Base-by-base conservation (phyloP, 2,329 filamentous ascomycete genomes). In the Helotiales sp. region DNA sequence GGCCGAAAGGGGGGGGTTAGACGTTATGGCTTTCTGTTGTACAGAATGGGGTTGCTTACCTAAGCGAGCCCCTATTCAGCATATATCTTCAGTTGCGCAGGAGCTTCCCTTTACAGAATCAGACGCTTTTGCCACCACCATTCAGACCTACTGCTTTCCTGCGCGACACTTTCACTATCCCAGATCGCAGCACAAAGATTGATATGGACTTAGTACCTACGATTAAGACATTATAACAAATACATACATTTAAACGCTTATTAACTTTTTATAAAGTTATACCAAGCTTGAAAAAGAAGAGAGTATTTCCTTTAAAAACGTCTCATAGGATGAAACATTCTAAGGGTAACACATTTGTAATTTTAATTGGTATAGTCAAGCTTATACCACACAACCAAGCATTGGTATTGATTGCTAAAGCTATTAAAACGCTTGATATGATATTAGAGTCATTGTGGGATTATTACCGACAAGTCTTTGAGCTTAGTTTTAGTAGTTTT, bases 271-370 rank as follows among this genome's bases (percentile, higher is more conserved):
- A 45, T 24, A 24, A 49, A 15, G 59, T 50, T 1, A 34, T 24
- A 61, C 59, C 40, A 50, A 61, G 40, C 40, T 50, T 24, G 13
- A 61, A 61, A 43, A 61, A 37, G 59, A 47, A n/a, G 43, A 61
- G 26, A 34, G 37, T n/a, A 59, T 59, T 17, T 59, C 34, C 34
- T 43, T 43, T 28, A 24, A 17, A 61, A 17, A 61, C 58, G 15
- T 28, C 4, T 10, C 5, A 8, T 59, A 6, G 13, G 15, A 37
- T 20, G 24, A 43, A 43, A 24, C 5, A 43, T 20, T 43, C 17
- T 43, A 43, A 59, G 2, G 11, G 20, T 26, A 37, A 26, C 15
- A 43, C 34, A 49, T 22, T 10, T 37, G 11, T n/a, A 59, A 40
- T 15, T 13, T 59, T 17, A 7, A 26, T 13, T 10, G 26, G 30